Base-by-base conservation (phyloP, 2,329 filamentous ascomycete genomes). In the Trichoderma harzianum region DNA sequence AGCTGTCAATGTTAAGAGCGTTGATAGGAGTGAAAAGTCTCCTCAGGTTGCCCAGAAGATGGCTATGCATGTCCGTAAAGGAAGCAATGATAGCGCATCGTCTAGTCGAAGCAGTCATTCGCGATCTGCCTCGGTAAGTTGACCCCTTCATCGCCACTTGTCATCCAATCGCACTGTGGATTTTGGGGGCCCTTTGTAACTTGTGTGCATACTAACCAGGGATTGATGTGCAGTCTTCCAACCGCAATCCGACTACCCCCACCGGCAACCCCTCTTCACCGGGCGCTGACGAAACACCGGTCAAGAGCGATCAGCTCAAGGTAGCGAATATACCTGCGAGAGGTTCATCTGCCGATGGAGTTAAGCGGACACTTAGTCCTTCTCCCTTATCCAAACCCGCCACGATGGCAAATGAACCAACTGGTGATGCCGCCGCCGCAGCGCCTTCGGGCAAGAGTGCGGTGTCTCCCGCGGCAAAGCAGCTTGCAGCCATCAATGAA, bases 401-500 rank as follows among this genome's bases (percentile, higher is more conserved):
- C 77, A 88, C 86, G 55, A 91, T 90, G 87, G 87, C 85, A 74
- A 83, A 84, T 75, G 89, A 88, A 74, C 82, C 83, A 72, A 81
- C 80, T 51, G 83, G 84, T 34, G 83, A 85, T 73, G 75, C 57
- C 74, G 75, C 81, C 65, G 75, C 61, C 73, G 75, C 78, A 63
- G 77, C 77, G 70, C 75, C 75, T 78, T 72, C 81, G 79, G 74
- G 77, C 78, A 74, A 77, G 76, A 83, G 84, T 69, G 71, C 81
- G 55, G 83, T 85, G 72, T 95, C 93, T 76, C 90, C 93, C 61
- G 95, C 95, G 24, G 91, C 93, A 16, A 91, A 94, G 80, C 94
- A 97, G 71, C 87, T 98, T 51, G 90, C 93, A 60, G 94, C 95
- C n/a, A 86, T 98, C 70, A 95, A 91, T 73, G 92, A 95, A 75